Conservation (phyloP, 2,329 filamentous ascomycete species). For the Alternaria brassicicola region DNA sequence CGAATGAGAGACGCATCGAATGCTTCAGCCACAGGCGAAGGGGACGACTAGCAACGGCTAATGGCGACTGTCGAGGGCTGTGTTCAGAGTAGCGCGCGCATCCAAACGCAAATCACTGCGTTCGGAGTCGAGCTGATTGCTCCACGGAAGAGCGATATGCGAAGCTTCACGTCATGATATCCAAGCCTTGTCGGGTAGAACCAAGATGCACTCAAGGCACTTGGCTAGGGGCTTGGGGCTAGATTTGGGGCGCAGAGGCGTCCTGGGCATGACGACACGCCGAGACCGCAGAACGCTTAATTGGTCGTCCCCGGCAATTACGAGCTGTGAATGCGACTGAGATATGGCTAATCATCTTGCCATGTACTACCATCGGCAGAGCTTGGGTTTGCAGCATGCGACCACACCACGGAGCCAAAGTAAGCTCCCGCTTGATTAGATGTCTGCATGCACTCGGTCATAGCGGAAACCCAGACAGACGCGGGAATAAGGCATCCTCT, state of each 20-base stretch:
- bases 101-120: conserved; percentile 16
- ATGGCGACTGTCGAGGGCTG: conserved; percentile 2
- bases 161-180: conserved; percentile 29
- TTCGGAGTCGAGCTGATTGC: not conserved
- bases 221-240: conserved; percentile 25
- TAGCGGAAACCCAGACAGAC: no score
- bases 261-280: conserved; percentile 14
- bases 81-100: conserved; percentile 13
- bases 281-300: conserved; percentile 26
- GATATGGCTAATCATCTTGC: no score
- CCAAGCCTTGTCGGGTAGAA: conserved; percentile 26
- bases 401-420: not conserved
- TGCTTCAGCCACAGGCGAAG: conserved; percentile 8
- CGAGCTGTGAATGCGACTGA: conserved; percentile 2
- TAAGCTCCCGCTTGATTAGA: not conserved
- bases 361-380: no score
- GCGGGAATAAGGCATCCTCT: no score
- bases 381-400: no score
- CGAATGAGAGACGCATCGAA: conserved; percentile 3
- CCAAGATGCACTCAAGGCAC: conserved; percentile 7
- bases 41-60: not conserved
- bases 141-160: conserved; percentile 5
- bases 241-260: not conserved
- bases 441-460: no score
- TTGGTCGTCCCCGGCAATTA: conserved; percentile 6